Base-by-base conservation (phyloP, 2,329 filamentous ascomycete species). In the Neocucurbitaria cava region DNA sequence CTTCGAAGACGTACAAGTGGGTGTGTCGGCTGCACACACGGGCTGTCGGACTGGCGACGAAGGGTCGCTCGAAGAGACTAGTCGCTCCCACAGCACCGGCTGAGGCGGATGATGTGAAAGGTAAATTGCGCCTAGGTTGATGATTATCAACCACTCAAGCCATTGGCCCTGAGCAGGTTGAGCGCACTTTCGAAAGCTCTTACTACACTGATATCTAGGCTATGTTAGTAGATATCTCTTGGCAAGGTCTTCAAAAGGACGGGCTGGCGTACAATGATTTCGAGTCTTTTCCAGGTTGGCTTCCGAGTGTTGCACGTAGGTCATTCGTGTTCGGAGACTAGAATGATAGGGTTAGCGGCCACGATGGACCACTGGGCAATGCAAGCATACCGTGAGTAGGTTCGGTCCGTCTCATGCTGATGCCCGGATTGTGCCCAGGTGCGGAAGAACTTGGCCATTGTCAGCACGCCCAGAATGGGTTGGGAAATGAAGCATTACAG, bases 251-350 rank as follows among this genome's bases (percentile, higher is more conserved):
- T n/a, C n/a, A n/a, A 3, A 18, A 30, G 15, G 8, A 5, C 11
- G n/a, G 15, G 10, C 4, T 21, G 38, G 18, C 20, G n/a, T 78
- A 96, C 92, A 91, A 67, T 96, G 92, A 56, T 88, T 82, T 69
- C 92, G 89, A 71, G 89, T 95, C 62, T 88, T 83, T 49, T 87
- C 85, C 52, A 96, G 81, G 23, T 82, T 84, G 35, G 85, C 80
- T 72, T 96, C 93, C 0, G 89, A 86, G 39, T 91, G 81, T 58
- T 89, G 86, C 26, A 96, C 91, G 72, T 89, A 90, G 56, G 86
- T 82, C 72, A 89, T 87, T 58, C 92, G 87, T 2, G 93, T 97
- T 69, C 89, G 89, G 41, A 96, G 82, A 50, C 90, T 91, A 58
- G 9, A 41, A 43, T 24, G 21, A n/a, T 13, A 4, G 15, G 15